Evolutionary conservation across 106 monocot genomes (phyloP).

Genomic region (Ottelia alismoides): DNA sequence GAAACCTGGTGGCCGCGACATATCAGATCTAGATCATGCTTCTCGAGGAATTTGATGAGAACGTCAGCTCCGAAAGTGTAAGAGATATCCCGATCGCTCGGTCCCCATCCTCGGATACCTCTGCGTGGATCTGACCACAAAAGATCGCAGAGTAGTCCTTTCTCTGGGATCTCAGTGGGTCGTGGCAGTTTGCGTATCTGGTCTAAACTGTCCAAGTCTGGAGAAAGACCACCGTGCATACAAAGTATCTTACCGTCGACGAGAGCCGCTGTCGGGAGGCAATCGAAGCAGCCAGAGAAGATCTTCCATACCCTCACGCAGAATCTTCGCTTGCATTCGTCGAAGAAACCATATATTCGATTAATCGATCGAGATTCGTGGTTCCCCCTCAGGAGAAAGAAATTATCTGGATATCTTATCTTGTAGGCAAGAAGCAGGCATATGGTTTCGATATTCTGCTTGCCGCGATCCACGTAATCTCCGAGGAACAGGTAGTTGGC

Average conservation of each 20-base stretch:
- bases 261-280: slow-evolving; percentile 38
- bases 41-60: slow-evolving; percentile 30
- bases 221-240: slow-evolving; percentile 50
- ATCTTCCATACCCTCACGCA: slow-evolving; percentile 35
- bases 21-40: slow-evolving; percentile 38
- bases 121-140: slow-evolving; percentile 43
- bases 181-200: slow-evolving; percentile 27
- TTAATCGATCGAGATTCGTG: slow-evolving; percentile 29
- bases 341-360: slow-evolving; percentile 36
- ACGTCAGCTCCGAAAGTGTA: slow-evolving; percentile 34
- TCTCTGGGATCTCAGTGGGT: slow-evolving; percentile 36
- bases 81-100: slow-evolving; percentile 30
- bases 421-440: slow-evolving; percentile 51
- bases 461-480: slow-evolving; percentile 38
- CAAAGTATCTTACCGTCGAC: slow-evolving; percentile 41
- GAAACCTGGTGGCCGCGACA: slow-evolving; percentile 40
- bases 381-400: slow-evolving; percentile 38
- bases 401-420: slow-evolving; percentile 38
- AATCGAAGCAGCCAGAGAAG: slow-evolving; percentile 40
- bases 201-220: slow-evolving; percentile 28
- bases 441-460: slow-evolving; percentile 39
- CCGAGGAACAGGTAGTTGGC: slow-evolving; percentile 42
- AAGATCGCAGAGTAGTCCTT: slow-evolving; percentile 39
- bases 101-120: slow-evolving; percentile 25
- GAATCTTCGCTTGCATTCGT: slow-evolving; percentile 42